phyloP scores from a whole-genome alignment of 1,284 basidiomycete species.

The Cystobasidium pallidum region DNA sequence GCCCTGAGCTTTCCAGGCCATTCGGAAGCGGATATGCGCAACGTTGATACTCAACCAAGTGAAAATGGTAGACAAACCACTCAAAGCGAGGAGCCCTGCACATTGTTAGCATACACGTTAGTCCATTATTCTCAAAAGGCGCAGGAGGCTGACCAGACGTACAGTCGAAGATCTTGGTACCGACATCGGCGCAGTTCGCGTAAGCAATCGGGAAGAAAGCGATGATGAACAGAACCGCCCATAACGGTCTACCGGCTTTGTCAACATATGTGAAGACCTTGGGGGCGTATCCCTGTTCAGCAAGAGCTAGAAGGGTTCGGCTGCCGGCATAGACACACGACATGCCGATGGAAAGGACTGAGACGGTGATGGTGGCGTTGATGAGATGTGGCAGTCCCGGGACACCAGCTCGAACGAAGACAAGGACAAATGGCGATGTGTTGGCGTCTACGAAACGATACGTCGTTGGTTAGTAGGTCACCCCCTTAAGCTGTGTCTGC shows the following conservation, averaged over 20 bases:
- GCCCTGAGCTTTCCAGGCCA: slow-evolving; percentile 59
- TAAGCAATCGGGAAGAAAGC: slow-evolving; percentile 58
- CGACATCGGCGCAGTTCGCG: slow-evolving; percentile 50
- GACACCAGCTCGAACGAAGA: slow-evolving; percentile 58
- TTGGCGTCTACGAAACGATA: slow-evolving; percentile 53
- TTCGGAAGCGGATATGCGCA: slow-evolving; percentile 59
- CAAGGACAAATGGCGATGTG: slow-evolving; percentile 62
- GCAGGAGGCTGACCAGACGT: slow-evolving; percentile 48
- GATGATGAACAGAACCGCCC: slow-evolving; percentile 57
- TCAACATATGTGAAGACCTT: slow-evolving; percentile 60
- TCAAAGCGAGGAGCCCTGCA: slow-evolving; percentile 61
- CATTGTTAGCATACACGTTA: too few species aligned
- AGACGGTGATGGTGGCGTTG: slow-evolving; percentile 60
- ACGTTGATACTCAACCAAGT: slow-evolving; percentile 47
- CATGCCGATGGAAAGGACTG: slow-evolving; percentile 58
- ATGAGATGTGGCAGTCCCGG: slow-evolving; percentile 59
- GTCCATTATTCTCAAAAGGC: too few species aligned
- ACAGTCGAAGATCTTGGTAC: slow-evolving; percentile 55
- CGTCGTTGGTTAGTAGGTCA: not conserved
- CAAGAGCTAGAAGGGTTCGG: slow-evolving; percentile 55
- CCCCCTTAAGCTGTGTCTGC: not conserved
- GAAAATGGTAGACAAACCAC: slow-evolving; percentile 60
- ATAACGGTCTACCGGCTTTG: slow-evolving; percentile 61
- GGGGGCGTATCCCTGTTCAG: slow-evolving; percentile 57
- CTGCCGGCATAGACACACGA: slow-evolving; percentile 57